Conservation (phyloP, 768 basidiomycete genomes). For the Pleurotus platypus region DNA sequence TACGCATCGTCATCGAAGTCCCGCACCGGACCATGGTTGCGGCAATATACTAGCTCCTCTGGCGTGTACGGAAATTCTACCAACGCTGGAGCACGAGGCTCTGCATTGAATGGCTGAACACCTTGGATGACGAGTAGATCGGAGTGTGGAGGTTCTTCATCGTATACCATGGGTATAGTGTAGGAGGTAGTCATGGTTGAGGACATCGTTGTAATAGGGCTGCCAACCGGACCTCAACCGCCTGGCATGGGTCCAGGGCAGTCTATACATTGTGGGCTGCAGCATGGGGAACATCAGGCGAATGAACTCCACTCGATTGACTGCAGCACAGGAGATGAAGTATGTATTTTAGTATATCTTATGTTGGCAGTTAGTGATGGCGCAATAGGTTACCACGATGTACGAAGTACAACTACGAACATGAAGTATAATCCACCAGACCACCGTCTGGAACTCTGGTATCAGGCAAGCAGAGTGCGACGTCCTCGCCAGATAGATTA, state of each 20-base stretch:
- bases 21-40: constrained; percentile 65
- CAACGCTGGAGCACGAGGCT: constrained; percentile 52
- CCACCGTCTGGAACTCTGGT: constrained; percentile 12
- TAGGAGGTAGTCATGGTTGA: constrained; percentile 2
- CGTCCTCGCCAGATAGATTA: constrained; percentile 9
- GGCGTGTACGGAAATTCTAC: constrained; percentile 62
- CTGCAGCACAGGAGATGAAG: background rate
- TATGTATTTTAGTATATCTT: background rate
- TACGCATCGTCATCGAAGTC: constrained; percentile 46
- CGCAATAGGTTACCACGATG: constrained; percentile 5
- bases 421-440: constrained; percentile 15
- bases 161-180: constrained; percentile 36
- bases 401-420: background rate
- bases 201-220: constrained; percentile 1
- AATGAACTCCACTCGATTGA: background rate
- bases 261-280: background rate
- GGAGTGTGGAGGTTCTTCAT: constrained; percentile 47
- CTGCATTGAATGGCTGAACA: constrained; percentile 64
- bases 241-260: background rate
- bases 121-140: constrained; percentile 40
- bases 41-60: constrained; percentile 60
- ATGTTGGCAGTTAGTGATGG: background rate
- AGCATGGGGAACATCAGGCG: background rate
- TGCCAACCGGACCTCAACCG: constrained; percentile 4
- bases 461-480: constrained; percentile 15